Percentiles rank a stretch among this genome's conserved stretches.
phyloP scores from a whole-genome alignment of 2,329 filamentous ascomycete species.

The Fusarium coicis region DNA sequence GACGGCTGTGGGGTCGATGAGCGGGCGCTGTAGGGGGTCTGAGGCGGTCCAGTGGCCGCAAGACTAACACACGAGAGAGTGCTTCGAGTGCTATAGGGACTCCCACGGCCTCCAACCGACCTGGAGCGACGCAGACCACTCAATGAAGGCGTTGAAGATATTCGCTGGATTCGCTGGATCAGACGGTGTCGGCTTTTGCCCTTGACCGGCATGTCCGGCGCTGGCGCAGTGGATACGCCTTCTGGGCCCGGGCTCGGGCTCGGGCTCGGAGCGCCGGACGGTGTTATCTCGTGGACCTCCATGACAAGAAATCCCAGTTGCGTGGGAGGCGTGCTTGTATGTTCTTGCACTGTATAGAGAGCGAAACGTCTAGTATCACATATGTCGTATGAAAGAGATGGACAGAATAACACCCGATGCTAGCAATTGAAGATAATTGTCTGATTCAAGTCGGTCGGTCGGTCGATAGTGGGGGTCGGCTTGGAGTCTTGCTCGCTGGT shows the following conservation, averaged over 20 bases:
- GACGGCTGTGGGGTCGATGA: slow-evolving; percentile 53
- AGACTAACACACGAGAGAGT: slow-evolving; percentile 67
- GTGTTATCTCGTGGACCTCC: slow-evolving; percentile 41
- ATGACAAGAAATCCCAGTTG: slow-evolving; percentile 23
- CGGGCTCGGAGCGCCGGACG: slow-evolving; percentile 32
- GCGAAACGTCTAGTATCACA: neutral
- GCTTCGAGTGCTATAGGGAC: slow-evolving; percentile 69
- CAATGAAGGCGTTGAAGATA: slow-evolving; percentile 82
- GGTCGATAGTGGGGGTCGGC: slow-evolving; percentile 26
- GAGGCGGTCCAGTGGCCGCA: slow-evolving; percentile 50
- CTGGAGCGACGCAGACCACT: slow-evolving; percentile 70
- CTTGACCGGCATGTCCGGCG: slow-evolving; percentile 56
- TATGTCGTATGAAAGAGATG: neutral
- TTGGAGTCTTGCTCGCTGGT: slow-evolving; percentile 30
- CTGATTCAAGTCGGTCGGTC: slow-evolving; percentile 11
- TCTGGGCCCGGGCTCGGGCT: slow-evolving; percentile 41
- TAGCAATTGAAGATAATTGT: slow-evolving; percentile 11
- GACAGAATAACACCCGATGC: neutral
- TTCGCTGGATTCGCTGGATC: slow-evolving; percentile 79
- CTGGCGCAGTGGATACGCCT: slow-evolving; percentile 41
- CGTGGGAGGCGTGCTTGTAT: neutral
- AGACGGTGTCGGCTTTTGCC: slow-evolving; percentile 76
- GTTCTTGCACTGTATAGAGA: neutral
- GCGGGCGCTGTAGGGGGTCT: slow-evolving; percentile 42
- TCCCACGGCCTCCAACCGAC: slow-evolving; percentile 75